Evolutionary conservation across 2,329 filamentous ascomycete species (phyloP).

Genomic region (Colletotrichum sp.): DNA sequence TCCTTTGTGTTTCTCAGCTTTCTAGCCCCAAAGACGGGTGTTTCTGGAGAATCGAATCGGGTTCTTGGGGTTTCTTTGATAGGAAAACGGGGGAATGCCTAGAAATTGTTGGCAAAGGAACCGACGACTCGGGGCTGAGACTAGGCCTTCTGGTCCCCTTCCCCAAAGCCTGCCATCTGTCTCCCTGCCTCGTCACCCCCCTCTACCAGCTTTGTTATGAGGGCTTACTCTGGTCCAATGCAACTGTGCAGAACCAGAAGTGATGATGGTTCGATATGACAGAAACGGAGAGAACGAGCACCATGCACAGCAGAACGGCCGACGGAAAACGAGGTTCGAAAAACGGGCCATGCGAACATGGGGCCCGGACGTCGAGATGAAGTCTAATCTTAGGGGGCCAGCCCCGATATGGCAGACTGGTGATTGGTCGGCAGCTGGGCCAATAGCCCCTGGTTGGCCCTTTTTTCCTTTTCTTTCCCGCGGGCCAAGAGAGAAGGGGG

Average conservation of each 20-base stretch:
- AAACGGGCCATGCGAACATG: slow-evolving; percentile 3
- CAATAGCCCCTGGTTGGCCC: not conserved
- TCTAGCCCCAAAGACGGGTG: not conserved
- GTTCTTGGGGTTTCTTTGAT: not conserved
- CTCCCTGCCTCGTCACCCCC: not conserved
- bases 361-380: slow-evolving; percentile 19
- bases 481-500: not conserved
- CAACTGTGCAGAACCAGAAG: not conserved
- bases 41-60: not conserved
- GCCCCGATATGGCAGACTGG: not conserved
- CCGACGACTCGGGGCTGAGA: slow-evolving; percentile 2
- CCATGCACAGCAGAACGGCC: not conserved
- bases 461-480: not conserved
- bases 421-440: not conserved
- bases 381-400: slow-evolving; percentile 10
- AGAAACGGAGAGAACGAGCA: not conserved
- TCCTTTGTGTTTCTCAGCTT: not conserved
- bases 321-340: slow-evolving; percentile 10
- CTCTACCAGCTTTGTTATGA: not conserved
- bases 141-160: not conserved
- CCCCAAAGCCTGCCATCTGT: not conserved
- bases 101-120: slow-evolving; percentile 11
- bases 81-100: slow-evolving; percentile 1
- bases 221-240: not conserved
- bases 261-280: not conserved